These are phyloP conservation scores for Gillenia trifoliata DNA, from an alignment of 306 rosid genomes.

Conservation along the genomic window DNA sequence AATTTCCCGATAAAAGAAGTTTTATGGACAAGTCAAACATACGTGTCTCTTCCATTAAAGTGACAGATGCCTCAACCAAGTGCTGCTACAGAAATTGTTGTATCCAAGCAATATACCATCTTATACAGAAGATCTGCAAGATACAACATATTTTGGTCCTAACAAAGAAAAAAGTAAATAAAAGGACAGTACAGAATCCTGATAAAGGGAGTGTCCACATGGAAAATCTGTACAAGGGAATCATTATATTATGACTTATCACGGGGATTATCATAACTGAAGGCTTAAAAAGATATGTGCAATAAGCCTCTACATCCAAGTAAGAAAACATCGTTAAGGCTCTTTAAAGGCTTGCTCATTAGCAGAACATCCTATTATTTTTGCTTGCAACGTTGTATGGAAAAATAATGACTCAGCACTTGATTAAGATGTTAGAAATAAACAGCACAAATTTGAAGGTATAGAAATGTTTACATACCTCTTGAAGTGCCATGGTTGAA, in stretches of 20 bases:
- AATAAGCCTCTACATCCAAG: neutral
- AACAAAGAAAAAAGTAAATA: no score
- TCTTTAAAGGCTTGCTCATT: neutral
- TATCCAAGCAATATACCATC: neutral
- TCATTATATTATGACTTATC: no score
- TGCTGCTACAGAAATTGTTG: neutral
- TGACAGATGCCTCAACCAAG: slow-evolving; percentile 5
- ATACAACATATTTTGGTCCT: no score
- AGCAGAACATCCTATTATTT: neutral
- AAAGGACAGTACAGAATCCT: no score
- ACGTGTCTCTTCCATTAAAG: neutral
- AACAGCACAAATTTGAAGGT: slow-evolving; percentile 3
- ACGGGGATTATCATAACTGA: no score
- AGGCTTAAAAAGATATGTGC: no score
- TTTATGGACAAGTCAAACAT: neutral
- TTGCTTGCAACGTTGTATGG: neutral
- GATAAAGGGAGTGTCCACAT: no score
- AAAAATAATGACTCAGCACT: neutral
- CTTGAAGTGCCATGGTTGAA: slow-evolving; percentile 45
- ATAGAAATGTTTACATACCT: slow-evolving; percentile 34
- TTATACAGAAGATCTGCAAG: neutral
- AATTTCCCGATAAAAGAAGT: neutral
- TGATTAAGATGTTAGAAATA: neutral
- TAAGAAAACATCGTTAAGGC: neutral
- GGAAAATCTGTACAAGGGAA: no score